Evolutionary conservation across 2,329 filamentous ascomycete genomes (phyloP).

Genomic region (Pyricularia pennisetigena): DNA sequence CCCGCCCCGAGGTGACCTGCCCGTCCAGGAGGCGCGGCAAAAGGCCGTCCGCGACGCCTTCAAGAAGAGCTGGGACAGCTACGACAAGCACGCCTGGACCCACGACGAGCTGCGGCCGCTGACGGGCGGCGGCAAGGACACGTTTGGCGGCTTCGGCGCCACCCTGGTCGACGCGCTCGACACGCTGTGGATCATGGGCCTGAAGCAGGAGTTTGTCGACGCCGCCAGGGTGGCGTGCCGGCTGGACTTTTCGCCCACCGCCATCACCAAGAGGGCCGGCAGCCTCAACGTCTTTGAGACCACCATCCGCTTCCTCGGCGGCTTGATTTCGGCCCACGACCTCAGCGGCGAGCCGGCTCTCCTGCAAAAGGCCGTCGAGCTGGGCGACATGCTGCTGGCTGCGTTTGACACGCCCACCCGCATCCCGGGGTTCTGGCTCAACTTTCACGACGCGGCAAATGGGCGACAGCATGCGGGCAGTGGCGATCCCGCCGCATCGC

Average conservation of each 20-base stretch:
- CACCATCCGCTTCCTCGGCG: slow-evolving; percentile 83
- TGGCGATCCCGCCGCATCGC: slow-evolving; percentile 25
- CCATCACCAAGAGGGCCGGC: slow-evolving; percentile 52
- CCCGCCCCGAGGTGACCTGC: slow-evolving; percentile 27
- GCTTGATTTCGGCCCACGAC: slow-evolving; percentile 78
- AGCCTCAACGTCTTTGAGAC: slow-evolving; percentile 89
- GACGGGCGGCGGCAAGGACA: slow-evolving; percentile 31
- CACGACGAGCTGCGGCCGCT: slow-evolving; percentile 45
- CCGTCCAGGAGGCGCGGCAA: slow-evolving; percentile 23
- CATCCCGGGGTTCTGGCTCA: slow-evolving; percentile 46
- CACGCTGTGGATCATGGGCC: slow-evolving; percentile 77
- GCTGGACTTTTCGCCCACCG: not conserved
- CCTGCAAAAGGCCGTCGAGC: slow-evolving; percentile 67
- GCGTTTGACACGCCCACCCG: slow-evolving; percentile 85
- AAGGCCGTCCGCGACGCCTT: slow-evolving; percentile 13
- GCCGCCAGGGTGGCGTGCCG: slow-evolving; percentile 52
- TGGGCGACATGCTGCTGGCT: slow-evolving; percentile 71
- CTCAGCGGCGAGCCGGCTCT: slow-evolving; percentile 55
- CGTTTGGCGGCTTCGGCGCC: slow-evolving; percentile 46
- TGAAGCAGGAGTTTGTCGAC: slow-evolving; percentile 70
- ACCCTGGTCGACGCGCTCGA: slow-evolving; percentile 57
- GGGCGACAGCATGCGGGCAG: slow-evolving; percentile 23
- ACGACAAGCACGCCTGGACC: slow-evolving; percentile 40
- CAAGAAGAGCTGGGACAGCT: slow-evolving; percentile 31
- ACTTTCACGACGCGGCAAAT: slow-evolving; percentile 29